Percentiles rank a stretch among this genome's conserved stretches.
These are phyloP conservation scores for Corinectria fuckeliana DNA, from an alignment of 2,329 filamentous ascomycete genomes.

Conservation along the genomic window DNA sequence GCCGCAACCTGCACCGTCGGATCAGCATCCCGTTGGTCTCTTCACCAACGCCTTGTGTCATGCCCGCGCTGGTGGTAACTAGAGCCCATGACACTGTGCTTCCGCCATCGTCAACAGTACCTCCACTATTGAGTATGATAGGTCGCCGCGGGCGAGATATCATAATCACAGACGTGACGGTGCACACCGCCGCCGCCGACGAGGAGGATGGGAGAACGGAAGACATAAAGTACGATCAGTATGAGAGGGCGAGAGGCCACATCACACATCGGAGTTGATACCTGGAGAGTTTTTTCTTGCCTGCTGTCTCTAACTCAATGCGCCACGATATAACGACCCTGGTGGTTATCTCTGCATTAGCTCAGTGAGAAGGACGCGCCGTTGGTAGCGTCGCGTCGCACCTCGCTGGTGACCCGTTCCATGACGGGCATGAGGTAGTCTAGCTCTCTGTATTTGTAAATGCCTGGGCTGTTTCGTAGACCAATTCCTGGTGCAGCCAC, in stretches of 20 bases:
- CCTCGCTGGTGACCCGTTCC: slow-evolving; percentile 6
- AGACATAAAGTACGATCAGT: slow-evolving; percentile 8
- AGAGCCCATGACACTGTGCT: slow-evolving; percentile 6
- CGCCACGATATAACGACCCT: slow-evolving; percentile 2
- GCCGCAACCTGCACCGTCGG: slow-evolving; percentile 23
- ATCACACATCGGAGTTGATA: not conserved
- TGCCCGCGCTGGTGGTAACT: slow-evolving; percentile 17
- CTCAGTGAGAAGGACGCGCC: not conserved
- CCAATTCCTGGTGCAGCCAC: not conserved
- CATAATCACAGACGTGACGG: slow-evolving; percentile 6
- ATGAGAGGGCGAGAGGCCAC: slow-evolving; percentile 12
- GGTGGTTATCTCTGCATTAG: slow-evolving; percentile 5
- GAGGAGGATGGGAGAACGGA: slow-evolving; percentile 11
- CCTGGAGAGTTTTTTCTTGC: not conserved
- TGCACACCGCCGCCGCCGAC: slow-evolving; percentile 6
- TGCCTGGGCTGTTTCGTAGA: not conserved
- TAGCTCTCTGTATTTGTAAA: not conserved
- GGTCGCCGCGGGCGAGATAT: slow-evolving; percentile 10
- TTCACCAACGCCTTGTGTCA: slow-evolving; percentile 10
- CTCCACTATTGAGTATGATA: slow-evolving; percentile 14
- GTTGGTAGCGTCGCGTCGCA: slow-evolving; percentile 5
- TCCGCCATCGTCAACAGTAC: slow-evolving; percentile 4
- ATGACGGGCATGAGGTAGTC: not conserved
- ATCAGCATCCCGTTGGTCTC: slow-evolving; percentile 14
- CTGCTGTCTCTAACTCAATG: slow-evolving; percentile 2